Evolutionary conservation across 306 rosid species (phyloP).

Genomic region (Gastrolobium bilobum): DNA sequence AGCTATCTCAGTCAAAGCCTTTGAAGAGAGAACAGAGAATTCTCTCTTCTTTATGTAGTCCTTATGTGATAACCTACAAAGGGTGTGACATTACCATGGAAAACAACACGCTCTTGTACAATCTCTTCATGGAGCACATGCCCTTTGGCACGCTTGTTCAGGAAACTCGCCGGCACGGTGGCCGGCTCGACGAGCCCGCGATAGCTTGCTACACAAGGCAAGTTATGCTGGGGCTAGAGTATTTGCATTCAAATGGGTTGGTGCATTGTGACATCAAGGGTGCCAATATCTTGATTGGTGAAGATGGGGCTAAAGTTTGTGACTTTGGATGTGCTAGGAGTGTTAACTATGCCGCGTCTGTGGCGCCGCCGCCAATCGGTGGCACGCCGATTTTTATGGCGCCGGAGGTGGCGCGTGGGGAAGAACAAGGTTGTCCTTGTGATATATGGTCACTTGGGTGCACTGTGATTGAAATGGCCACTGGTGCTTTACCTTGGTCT

Average conservation of each 20-base stretch:
- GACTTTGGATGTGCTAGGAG: constrained; percentile 88
- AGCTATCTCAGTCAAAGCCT: constrained; percentile 57
- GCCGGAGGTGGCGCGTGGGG: constrained; percentile 92
- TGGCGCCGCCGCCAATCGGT: constrained; percentile 29
- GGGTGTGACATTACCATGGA: constrained; percentile 77
- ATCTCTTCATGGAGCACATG: constrained; percentile 82
- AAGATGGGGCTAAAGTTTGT: constrained; percentile 73
- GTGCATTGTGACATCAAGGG: constrained; percentile 96
- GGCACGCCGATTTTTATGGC: constrained; percentile 96
- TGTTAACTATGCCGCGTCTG: neutral
- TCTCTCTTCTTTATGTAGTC: constrained; percentile 68
- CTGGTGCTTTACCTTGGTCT: constrained; percentile 75
- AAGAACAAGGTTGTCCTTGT: constrained; percentile 71
- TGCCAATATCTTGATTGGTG: constrained; percentile 69
- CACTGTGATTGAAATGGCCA: constrained; percentile 82
- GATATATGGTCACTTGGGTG: constrained; percentile 97
- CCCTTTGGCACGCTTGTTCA: constrained; percentile 66
- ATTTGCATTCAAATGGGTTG: constrained; percentile 74
- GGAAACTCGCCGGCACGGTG: constrained; percentile 49
- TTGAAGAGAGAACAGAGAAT: constrained; percentile 70
- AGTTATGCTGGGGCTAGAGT: constrained; percentile 67
- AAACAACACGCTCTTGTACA: constrained; percentile 60
- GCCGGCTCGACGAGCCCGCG: constrained; percentile 50
- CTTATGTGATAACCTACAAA: constrained; percentile 64
- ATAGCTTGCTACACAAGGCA: constrained; percentile 57